Conservation (phyloP, 2,329 filamentous ascomycete genomes). For the Ophiosphaerella korrae region DNA sequence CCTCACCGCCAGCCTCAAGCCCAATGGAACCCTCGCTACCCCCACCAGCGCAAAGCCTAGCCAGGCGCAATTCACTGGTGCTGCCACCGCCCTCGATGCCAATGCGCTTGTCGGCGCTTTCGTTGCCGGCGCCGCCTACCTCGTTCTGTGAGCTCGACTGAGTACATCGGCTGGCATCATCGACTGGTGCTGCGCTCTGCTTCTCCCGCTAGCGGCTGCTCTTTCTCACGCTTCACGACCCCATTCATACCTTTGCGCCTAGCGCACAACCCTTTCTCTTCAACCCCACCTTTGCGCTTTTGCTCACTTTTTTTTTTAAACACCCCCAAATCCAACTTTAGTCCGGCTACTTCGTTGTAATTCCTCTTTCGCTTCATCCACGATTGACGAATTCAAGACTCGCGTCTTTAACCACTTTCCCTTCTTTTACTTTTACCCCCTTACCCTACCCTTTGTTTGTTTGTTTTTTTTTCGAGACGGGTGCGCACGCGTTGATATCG, state of each 20-base stretch:
- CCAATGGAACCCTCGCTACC: conserved; percentile 27
- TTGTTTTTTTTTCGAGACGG: too few species aligned
- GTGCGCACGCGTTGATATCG: too few species aligned
- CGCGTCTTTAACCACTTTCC: too few species aligned
- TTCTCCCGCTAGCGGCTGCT: neutral
- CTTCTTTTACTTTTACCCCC: too few species aligned
- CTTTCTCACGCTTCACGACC: conserved; percentile 32
- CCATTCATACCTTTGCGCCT: conserved; percentile 15
- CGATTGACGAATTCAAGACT: too few species aligned
- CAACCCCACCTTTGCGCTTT: conserved; percentile 9
- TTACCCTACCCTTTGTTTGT: too few species aligned
- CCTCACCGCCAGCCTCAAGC: conserved; percentile 5
- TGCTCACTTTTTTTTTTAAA: conserved; percentile 1
- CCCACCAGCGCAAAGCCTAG: conserved; percentile 20
- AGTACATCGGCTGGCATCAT: conserved; percentile 33
- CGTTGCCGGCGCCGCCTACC: conserved; percentile 41
- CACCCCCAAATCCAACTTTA: too few species aligned
- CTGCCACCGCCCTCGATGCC: conserved; percentile 37
- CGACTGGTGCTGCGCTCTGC: conserved; percentile 27
- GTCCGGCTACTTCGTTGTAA: too few species aligned
- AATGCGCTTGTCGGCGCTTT: conserved; percentile 38
- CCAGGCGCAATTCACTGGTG: conserved; percentile 37
- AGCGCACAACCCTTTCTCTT: conserved; percentile 9
- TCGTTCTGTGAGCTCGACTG: conserved; percentile 39
- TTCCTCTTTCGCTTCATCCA: too few species aligned